Base-by-base conservation (phyloP, 1,284 basidiomycete species). In the Cutaneotrichosporon curvatum region DNA sequence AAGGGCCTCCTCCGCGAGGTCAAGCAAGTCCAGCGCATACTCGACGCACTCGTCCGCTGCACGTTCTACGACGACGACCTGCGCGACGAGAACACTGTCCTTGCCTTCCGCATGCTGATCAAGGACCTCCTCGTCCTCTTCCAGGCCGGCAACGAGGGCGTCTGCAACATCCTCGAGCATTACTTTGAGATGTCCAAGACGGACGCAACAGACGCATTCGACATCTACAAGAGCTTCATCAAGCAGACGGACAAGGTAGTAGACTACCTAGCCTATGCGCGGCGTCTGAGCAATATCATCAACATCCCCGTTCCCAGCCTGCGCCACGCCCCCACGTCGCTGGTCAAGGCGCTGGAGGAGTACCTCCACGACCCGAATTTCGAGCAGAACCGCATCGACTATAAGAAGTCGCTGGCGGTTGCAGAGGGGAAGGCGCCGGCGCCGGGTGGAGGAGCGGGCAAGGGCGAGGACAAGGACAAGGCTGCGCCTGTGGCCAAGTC, bases 141-240 rank as follows among this genome's bases (percentile, higher is more conserved):
- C 71, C 92, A 95, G 64, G 91, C 89, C 3, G 85, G 90, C 51
- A 99, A 99, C 62, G 94, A 99, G 66, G 94, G 94, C 47, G 88
- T 97, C 40, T 95, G 96, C 74, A 98, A 97, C 67, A 83, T 97
- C 31, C 78, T 95, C 41, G 95, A 97, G 66, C 87, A 95, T 73
- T 99, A 97, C 73, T 97, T 98, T 65, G 94, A 97, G 66, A 98
- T 98, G 95, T 89, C 90, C 4, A 85, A 87, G 57, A 73, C 83
- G 19, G 94, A 98, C 67, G 95, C 94, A 0, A 76, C 81, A 45
- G 81, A 86, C 31, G 86, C 95, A 2, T 79, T 98, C 28, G 74
- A 76, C 25, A 84, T 97, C 53, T 99, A 99, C 75, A 87, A 89
- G 50, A 81, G 85, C 53, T 99, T 99, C 72, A 95, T 91, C 73